Evolutionary conservation across 768 basidiomycete species (phyloP), one percentile per base, ranked within the genome.

Genomic region (Hypholoma fasciculare): DNA sequence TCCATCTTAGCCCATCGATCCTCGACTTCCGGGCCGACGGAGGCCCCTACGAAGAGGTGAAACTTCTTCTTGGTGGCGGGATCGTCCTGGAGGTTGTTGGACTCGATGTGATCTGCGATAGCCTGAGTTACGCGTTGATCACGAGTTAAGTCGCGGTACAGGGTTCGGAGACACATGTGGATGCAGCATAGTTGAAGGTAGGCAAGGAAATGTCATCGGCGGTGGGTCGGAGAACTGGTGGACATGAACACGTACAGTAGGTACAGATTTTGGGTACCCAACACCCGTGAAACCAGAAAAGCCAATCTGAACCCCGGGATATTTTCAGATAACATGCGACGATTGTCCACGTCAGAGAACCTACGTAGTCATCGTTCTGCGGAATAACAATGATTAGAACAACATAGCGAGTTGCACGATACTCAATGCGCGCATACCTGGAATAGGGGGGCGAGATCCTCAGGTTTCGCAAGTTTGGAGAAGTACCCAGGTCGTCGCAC

Each of bases 271-370:
- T 23, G 80, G 80, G 61, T 81, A 81, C 13, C 80, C 80, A 9
- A 81, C 80, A 20, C 80, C 80, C 19, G 79, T 81, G 61, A 80
- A 81, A 4, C 79, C 80, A 39, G 78, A 79, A 76, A 78, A 81
- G 36, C 79, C 80, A 59, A 81, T 80, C 79, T 81, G 65, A 36
- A 17, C 16, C 11, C 6, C 13, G 23, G 6, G 9, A 9, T 9
- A 13, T 2, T 12, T 11, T 49, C 5, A 27, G 47, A 40, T 36
- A 11, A 52, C 4, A 5, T 39, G 14, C 38, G 38, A 52, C 27
- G 30, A 34, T 3, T 2, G 7, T 34, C 7, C 30, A 34, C 7
- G 30, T 34, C 30, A 9, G 30, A n/a, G 44, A 50, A n/a, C 76
- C 17, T 47, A 79, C 79, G 68, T 80, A 81, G 63, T 80, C 80